Percentiles rank a stretch among this genome's conserved stretches.
phyloP scores from a whole-genome alignment of 2,329 filamentous ascomycete species.

The Fusarium multiceps region DNA sequence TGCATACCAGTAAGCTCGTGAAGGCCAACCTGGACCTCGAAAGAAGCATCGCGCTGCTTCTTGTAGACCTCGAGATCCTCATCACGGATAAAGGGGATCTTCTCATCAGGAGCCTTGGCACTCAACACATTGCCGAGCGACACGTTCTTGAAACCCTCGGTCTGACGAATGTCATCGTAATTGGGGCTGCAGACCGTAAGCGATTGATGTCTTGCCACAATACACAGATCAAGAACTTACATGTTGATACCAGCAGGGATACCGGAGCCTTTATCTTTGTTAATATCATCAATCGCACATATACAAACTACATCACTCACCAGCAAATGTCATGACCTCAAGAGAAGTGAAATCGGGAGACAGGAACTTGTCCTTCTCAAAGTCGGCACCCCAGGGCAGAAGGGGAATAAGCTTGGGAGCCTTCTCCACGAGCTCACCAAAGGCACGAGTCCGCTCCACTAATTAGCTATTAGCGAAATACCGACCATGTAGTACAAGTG shows the following conservation, averaged over 20 bases:
- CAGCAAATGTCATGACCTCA: constrained; percentile 84
- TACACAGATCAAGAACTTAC: constrained; percentile 41
- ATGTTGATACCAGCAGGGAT: constrained; percentile 77
- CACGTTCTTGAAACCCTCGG: constrained; percentile 91
- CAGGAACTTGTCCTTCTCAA: constrained; percentile 96
- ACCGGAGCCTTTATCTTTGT: constrained; percentile 60
- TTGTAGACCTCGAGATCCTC: constrained; percentile 82
- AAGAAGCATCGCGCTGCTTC: constrained; percentile 85
- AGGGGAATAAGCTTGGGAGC: constrained; percentile 88
- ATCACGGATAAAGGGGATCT: constrained; percentile 87
- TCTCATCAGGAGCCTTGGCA: constrained; percentile 91
- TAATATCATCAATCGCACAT: constrained; percentile 49
- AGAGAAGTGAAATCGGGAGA: constrained; percentile 96
- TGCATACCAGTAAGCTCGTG: constrained; percentile 77
- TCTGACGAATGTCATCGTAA: constrained; percentile 83
- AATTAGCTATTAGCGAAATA: constrained; percentile 13
- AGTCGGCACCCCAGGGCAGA: constrained; percentile 86
- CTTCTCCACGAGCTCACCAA: constrained; percentile 83
- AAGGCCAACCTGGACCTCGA: constrained; percentile 95
- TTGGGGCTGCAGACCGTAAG: constrained; percentile 59
- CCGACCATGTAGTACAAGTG: background rate
- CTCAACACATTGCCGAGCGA: constrained; percentile 92
- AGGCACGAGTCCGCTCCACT: constrained; percentile 87
- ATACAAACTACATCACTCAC: constrained; percentile 21
- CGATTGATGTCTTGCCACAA: background rate